These are phyloP conservation scores for Ceratocystis destructans DNA, from an alignment of 2,329 filamentous ascomycete genomes.

Conservation along the genomic window DNA sequence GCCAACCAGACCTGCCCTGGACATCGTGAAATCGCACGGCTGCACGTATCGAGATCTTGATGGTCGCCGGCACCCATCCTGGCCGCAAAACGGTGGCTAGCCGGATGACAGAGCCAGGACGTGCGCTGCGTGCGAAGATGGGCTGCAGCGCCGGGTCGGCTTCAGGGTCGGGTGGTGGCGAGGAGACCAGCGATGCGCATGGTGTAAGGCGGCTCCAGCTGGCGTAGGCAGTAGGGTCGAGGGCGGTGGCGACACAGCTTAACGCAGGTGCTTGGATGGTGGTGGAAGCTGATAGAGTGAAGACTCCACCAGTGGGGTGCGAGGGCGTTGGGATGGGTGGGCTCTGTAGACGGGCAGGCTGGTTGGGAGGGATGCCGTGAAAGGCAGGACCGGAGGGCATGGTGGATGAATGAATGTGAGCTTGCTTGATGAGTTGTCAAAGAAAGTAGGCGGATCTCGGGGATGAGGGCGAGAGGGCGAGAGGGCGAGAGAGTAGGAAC, in stretches of 20 bases:
- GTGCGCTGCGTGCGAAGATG: neutral
- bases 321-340: conserved; percentile 3
- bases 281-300: conserved; percentile 5
- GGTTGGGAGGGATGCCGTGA: conserved; percentile 4
- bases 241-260: neutral
- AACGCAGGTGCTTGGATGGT: neutral
- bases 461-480: neutral
- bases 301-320: neutral
- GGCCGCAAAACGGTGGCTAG: neutral
- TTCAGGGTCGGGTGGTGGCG: neutral
- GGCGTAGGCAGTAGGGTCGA: neutral
- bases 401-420: neutral
- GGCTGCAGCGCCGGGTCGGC: neutral
- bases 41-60: conserved; percentile 18
- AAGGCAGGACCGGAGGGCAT: neutral
- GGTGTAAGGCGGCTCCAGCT: conserved; percentile 12
- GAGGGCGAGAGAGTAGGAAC: neutral
- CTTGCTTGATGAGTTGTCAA: neutral
- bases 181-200: neutral
- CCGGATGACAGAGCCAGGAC: neutral
- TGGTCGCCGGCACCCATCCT: neutral
- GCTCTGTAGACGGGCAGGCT: neutral
- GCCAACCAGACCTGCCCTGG: conserved; percentile 26
- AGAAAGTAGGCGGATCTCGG: neutral
- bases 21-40: conserved; percentile 25